phyloP scores from a whole-genome alignment of 2,329 filamentous ascomycete species.

The Paecilomyces sp. region DNA sequence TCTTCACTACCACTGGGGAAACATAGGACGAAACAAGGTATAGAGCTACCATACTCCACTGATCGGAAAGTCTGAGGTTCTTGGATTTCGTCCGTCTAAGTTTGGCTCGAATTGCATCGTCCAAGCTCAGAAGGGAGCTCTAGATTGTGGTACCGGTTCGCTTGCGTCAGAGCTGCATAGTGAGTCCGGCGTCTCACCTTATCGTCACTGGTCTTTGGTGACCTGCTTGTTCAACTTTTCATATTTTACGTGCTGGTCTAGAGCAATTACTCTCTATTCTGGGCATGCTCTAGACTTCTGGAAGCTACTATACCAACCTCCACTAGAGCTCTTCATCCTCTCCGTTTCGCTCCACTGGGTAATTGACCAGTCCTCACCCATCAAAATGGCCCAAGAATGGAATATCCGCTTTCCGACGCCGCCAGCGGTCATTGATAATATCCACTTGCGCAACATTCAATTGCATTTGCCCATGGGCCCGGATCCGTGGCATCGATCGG shows the following conservation, averaged over 20 bases:
- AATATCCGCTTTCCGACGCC: conserved; percentile 23
- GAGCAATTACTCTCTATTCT: background rate
- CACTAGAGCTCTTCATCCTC: background rate
- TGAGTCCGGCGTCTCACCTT: background rate
- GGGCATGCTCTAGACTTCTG: background rate
- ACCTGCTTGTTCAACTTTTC: background rate
- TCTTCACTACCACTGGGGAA: background rate
- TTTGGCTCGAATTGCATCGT: background rate
- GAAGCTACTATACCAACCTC: background rate
- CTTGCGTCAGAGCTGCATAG: background rate
- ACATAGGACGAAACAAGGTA: background rate
- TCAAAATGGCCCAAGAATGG: conserved; percentile 6
- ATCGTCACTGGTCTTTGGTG: background rate
- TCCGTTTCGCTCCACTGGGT: background rate
- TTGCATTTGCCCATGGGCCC: conserved; percentile 36
- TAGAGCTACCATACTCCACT: background rate
- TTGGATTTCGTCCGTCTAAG: background rate
- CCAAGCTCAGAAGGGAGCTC: background rate
- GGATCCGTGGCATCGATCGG: conserved; percentile 40
- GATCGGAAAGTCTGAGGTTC: background rate
- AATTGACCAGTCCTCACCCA: background rate
- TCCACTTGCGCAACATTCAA: conserved; percentile 36
- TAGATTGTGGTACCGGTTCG: background rate
- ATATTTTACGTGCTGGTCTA: background rate
- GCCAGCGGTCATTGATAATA: conserved; percentile 29